Conservation (phyloP, 2,329 filamentous ascomycete species). For the Aspergillus niger region DNA sequence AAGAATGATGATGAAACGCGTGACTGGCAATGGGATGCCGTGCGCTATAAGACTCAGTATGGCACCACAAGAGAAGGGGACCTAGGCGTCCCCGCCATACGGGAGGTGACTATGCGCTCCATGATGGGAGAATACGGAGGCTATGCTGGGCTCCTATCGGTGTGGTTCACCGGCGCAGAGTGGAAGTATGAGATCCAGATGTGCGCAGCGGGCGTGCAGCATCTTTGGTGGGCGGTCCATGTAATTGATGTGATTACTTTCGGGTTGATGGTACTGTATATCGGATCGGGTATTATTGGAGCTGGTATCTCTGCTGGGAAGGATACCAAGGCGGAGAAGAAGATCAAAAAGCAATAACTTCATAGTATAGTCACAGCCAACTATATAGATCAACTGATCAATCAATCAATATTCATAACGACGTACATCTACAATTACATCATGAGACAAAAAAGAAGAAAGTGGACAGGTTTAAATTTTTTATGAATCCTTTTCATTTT, state of each 20-base stretch:
- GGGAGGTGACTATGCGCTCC: conserved; percentile 90
- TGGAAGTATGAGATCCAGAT: conserved; percentile 82
- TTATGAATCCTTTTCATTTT: conserved; percentile 15
- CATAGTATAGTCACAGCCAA: neutral
- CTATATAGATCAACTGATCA: neutral
- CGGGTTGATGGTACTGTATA: neutral
- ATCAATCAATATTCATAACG: neutral
- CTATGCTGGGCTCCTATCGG: conserved; percentile 81
- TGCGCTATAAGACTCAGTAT: conserved; percentile 24
- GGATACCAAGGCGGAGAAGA: neutral
- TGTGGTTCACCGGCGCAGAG: conserved; percentile 81
- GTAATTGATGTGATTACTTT: conserved; percentile 62
- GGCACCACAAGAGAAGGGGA: neutral
- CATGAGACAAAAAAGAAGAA: neutral
- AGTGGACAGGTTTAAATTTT: conserved; percentile 6
- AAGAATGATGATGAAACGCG: conserved; percentile 18
- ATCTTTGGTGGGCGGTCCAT: conserved; percentile 93
- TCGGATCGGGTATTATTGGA: neutral
- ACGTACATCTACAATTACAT: neutral
- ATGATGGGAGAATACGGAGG: conserved; percentile 99
- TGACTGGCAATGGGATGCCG: conserved; percentile 40
- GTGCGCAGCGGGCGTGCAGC: conserved; percentile 80
- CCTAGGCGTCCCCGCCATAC: conserved; percentile 51
- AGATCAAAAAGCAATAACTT: neutral
- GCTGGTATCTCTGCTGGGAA: neutral